Conservation (phyloP, 257 asterid species). For the Penstemon eatonii region DNA sequence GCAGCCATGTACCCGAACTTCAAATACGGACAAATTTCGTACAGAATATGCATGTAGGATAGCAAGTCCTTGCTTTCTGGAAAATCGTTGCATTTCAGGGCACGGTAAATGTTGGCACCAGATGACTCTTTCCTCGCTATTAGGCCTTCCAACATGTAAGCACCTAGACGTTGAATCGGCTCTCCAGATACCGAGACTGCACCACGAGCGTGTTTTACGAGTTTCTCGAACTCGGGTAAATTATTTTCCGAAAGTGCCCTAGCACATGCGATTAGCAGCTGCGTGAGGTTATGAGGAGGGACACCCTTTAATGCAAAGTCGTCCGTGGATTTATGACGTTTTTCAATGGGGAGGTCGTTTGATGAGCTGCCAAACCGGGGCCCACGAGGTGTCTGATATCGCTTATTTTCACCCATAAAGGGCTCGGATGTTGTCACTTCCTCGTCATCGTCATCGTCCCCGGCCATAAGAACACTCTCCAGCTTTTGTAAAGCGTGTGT, state of each 20-base stretch:
- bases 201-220: conserved; percentile 51
- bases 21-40: conserved; percentile 89
- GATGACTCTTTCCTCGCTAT: conserved; percentile 81
- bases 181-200: conserved; percentile 79
- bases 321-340: conserved; percentile 11
- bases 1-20: conserved; percentile 98
- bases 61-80: conserved; percentile 75
- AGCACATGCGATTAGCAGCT: conserved; percentile 70
- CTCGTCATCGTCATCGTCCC: conserved; percentile 54
- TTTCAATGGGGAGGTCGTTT: no score
- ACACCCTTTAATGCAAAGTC: conserved; percentile 35
- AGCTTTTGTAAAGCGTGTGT: conserved; percentile 55
- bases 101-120: conserved; percentile 71
- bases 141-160: conserved; percentile 86
- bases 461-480: conserved; percentile 78
- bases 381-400: no score
- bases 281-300: conserved; percentile 63
- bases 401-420: no score
- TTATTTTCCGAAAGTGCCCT: conserved; percentile 63
- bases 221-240: conserved; percentile 45
- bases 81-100: conserved; percentile 64
- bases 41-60: conserved; percentile 82
- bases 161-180: conserved; percentile 93
- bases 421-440: conserved; percentile 31
- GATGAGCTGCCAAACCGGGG: no score